Percentiles rank a stretch among this genome's conserved stretches.
Conservation (phyloP, 2,329 filamentous ascomycete species). For the Fusarium sp. region DNA sequence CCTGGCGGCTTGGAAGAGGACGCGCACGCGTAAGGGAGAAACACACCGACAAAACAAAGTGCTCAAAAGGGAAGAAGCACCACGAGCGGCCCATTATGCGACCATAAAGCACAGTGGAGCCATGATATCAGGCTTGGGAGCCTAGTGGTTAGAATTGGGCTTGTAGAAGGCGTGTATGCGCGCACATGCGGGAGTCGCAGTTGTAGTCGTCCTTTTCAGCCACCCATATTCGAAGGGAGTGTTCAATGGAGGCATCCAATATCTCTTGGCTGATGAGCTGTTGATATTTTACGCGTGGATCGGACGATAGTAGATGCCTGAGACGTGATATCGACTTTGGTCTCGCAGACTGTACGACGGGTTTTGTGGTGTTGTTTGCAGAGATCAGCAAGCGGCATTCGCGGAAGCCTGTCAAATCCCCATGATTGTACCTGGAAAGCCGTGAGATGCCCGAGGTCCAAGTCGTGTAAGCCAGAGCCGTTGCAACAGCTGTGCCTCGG, state of each 20-base stretch:
- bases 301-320: slow-evolving; percentile 29
- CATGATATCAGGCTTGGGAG: slow-evolving; percentile 41
- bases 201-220: slow-evolving; percentile 38
- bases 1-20: slow-evolving; percentile 31
- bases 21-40: slow-evolving; percentile 46
- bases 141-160: slow-evolving; percentile 39
- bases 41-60: slow-evolving; percentile 50
- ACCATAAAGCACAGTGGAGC: slow-evolving; percentile 50
- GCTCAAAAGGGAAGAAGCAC: slow-evolving; percentile 40
- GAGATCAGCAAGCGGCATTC: slow-evolving; percentile 22
- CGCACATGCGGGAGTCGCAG: slow-evolving; percentile 33
- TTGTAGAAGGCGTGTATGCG: slow-evolving; percentile 33
- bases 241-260: slow-evolving; percentile 30
- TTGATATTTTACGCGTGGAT: slow-evolving; percentile 37
- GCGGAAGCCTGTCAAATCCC: slow-evolving; percentile 15
- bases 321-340: slow-evolving; percentile 25
- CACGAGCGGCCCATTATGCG: slow-evolving; percentile 48
- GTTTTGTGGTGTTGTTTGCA: slow-evolving; percentile 27
- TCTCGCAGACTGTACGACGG: slow-evolving; percentile 17
- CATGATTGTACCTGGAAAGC: slow-evolving; percentile 6
- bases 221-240: slow-evolving; percentile 29
- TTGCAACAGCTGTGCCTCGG: neutral
- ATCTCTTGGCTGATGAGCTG: slow-evolving; percentile 30
- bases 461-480: neutral
- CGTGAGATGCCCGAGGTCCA: slow-evolving; percentile 3